These are phyloP conservation scores for Fusarium nygamai DNA, from an alignment of 2,329 filamentous ascomycete species.

Conservation along the genomic window DNA sequence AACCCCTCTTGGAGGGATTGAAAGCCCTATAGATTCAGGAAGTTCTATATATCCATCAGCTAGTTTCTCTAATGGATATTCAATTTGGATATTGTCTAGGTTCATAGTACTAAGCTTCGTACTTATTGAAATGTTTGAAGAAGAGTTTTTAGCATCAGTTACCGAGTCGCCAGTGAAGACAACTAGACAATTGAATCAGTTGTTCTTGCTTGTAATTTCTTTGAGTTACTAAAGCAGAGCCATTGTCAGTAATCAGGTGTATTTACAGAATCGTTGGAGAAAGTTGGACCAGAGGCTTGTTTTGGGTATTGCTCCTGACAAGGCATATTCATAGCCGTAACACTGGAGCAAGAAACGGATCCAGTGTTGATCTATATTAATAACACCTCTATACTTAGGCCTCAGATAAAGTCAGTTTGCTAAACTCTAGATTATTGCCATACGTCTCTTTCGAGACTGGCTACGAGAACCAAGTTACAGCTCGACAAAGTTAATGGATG, in stretches of 20 bases:
- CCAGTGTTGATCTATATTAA: background rate
- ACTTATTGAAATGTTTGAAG: background rate
- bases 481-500: background rate
- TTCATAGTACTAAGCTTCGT: background rate
- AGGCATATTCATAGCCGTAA: background rate
- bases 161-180: background rate
- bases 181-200: background rate
- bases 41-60: no score
- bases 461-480: background rate
- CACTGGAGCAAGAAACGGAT: background rate
- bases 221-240: no score
- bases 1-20: background rate
- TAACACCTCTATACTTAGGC: accelerated
- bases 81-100: background rate
- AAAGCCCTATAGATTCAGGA: background rate
- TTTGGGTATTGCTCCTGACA: no score
- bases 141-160: background rate
- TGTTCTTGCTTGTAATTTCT: background rate
- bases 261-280: background rate
- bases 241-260: background rate
- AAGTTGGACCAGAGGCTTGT: background rate
- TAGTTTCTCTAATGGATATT: no score
- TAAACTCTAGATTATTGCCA: background rate
- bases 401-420: no score
- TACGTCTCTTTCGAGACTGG: background rate